Evolutionary conservation across 306 rosid species (phyloP), one percentile per base, ranked within the genome.

Genomic region (Fragaria vesca): DNA sequence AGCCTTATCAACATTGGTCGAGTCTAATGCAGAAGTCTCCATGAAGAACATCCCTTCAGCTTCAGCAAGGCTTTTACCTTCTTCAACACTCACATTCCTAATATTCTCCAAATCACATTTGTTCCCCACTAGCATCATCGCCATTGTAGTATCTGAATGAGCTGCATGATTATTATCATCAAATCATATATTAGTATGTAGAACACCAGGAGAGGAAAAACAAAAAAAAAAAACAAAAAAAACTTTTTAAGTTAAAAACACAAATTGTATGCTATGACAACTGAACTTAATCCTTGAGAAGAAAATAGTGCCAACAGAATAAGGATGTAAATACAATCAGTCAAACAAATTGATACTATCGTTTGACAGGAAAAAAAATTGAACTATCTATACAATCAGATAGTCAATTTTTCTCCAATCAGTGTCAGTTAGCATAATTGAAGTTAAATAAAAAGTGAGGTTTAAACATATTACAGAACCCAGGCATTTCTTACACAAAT

Each of bases 11-110:
- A 94, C 98, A 70, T 94, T 94, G 36, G 93, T 94, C 3, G 98
- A 86, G 55, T 94, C 97, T 34, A 94, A 76, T 32, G 98, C 98
- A 50, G 98, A 94, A 55, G 98, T 92, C 83, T 94, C 98, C 96
- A 94, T 90, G 94, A 91, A 94, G 84, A 90, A 94, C 81, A 94
- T 74, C 28, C 97, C 98, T 79, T 94, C 97, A 12, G 93, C 83
- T 87, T 94, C 98, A 1, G 98, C 97, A 51, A 94, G 89, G 75
- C 78, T 88, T 87, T 87, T 94, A 47, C 98, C 98, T 80, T 94
- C 98, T 66, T 94, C 98, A 2, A 94, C 71, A 61, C 91, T 89
- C 65, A 94, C 98, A 34, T 85, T 86, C 82, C 98, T 82, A 48
- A 91, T 91, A 74, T 89, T 88, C 72, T 91, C 97, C 85, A 94